These are phyloP conservation scores for Lasiodiplodia hormozganensis DNA, from an alignment of 2,329 filamentous ascomycete species.

Conservation along the genomic window DNA sequence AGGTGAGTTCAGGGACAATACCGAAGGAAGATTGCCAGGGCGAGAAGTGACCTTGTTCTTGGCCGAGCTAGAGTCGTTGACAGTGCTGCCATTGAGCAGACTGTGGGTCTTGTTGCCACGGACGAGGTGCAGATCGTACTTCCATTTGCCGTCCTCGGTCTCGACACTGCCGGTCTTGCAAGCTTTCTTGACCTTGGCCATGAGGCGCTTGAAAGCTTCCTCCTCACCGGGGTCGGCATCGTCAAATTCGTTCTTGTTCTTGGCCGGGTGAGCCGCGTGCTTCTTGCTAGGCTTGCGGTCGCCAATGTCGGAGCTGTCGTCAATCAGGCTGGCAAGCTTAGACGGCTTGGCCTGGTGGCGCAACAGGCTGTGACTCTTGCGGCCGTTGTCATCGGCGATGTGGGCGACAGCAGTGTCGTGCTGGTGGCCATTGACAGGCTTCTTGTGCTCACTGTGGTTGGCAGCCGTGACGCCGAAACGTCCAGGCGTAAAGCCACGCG, in stretches of 20 bases:
- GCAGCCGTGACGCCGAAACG: not conserved
- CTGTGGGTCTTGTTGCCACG: not conserved
- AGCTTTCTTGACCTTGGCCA: not conserved
- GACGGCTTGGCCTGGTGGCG: not conserved
- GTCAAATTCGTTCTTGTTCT: not conserved
- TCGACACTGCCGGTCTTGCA: not conserved
- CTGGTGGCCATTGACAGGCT: not conserved
- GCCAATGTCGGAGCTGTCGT: not conserved
- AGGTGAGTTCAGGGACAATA: not conserved
- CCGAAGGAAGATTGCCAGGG: not conserved
- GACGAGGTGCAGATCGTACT: not conserved
- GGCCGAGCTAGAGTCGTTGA: not conserved
- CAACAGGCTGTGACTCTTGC: not conserved
- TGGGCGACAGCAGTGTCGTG: too few species aligned
- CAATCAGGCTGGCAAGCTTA: not conserved
- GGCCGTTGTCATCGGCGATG: not conserved
- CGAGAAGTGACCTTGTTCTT: not conserved
- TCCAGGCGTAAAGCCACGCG: not conserved
- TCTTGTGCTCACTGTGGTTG: not conserved
- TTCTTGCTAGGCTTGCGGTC: not conserved
- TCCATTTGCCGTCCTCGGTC: not conserved
- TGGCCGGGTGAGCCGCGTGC: not conserved
- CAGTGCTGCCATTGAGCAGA: not conserved
- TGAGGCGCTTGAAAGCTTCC: not conserved
- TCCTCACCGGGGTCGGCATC: not conserved